Conservation (phyloP, 2,329 filamentous ascomycete genomes). For the Curvularia lunata region DNA sequence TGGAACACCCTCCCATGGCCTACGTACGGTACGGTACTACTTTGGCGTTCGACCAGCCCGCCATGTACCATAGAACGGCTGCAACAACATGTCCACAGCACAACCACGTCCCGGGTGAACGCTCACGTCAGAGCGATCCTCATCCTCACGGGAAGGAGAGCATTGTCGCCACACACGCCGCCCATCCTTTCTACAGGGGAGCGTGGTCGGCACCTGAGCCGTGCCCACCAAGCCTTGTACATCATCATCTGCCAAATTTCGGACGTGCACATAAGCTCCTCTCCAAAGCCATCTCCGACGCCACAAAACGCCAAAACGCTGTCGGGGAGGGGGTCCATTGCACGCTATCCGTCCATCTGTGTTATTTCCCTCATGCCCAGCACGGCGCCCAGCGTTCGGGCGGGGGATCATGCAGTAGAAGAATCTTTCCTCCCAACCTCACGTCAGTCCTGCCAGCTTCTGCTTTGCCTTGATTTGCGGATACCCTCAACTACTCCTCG, state of each 20-base stretch:
- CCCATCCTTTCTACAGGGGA: neutral
- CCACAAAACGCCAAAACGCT: conserved; percentile 19
- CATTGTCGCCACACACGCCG: neutral
- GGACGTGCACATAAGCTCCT: conserved; percentile 40
- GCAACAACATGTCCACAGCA: neutral
- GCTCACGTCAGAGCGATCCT: neutral
- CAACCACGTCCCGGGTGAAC: neutral
- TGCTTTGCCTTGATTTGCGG: neutral
- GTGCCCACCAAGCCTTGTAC: conserved; percentile 15
- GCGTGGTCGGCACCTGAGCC: neutral
- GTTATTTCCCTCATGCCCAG: conserved; percentile 18
- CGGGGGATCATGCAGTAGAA: conserved; percentile 28
- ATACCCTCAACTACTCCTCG: conserved; percentile 5
- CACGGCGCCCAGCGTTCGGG: conserved; percentile 31
- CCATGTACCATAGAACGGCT: neutral
- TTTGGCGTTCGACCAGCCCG: neutral
- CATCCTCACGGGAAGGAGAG: neutral
- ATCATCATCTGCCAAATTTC: conserved; percentile 38
- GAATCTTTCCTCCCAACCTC: conserved; percentile 25
- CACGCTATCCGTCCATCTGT: conserved; percentile 20
- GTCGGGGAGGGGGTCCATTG: conserved; percentile 16
- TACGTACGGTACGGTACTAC: neutral
- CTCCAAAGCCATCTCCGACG: conserved; percentile 37
- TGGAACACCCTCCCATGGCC: neutral
- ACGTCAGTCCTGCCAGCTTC: conserved; percentile 2